These are phyloP conservation scores for Cercospora zeina DNA, from an alignment of 2,329 filamentous ascomycete genomes.

Conservation along the genomic window DNA sequence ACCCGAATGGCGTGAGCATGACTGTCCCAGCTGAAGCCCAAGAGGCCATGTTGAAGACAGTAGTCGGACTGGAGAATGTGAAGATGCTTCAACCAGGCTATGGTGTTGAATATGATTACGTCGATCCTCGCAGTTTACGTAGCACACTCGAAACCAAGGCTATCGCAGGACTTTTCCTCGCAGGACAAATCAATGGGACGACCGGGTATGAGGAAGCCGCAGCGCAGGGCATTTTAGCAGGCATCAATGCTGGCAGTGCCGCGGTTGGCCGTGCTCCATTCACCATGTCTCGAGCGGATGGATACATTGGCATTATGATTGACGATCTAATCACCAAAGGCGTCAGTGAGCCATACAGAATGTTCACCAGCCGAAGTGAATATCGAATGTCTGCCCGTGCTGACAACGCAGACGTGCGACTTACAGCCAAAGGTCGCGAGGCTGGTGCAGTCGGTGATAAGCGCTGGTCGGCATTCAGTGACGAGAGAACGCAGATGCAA, in stretches of 20 bases:
- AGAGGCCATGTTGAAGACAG: slow-evolving; percentile 77
- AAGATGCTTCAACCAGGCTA: slow-evolving; percentile 94
- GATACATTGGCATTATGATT: slow-evolving; percentile 98
- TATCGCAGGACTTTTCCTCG: slow-evolving; percentile 84
- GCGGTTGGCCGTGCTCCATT: slow-evolving; percentile 66
- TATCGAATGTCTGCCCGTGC: slow-evolving; percentile 89
- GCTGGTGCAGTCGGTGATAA: slow-evolving; percentile 76
- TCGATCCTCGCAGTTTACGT: slow-evolving; percentile 84
- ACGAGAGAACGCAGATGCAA: slow-evolving; percentile 66
- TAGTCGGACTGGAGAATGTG: slow-evolving; percentile 83
- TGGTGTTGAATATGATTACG: slow-evolving; percentile 97
- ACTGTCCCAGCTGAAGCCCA: slow-evolving; percentile 89
- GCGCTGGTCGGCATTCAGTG: slow-evolving; percentile 71
- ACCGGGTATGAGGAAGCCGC: slow-evolving; percentile 98
- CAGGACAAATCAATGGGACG: slow-evolving; percentile 96
- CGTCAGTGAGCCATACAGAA: slow-evolving; percentile 93
- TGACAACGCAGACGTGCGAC: slow-evolving; percentile 87
- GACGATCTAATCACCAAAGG: slow-evolving; percentile 97
- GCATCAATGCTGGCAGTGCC: slow-evolving; percentile 87
- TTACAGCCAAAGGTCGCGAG: slow-evolving; percentile 74
- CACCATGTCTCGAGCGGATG: slow-evolving; percentile 75
- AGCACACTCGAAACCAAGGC: slow-evolving; percentile 93
- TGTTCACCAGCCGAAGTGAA: slow-evolving; percentile 96
- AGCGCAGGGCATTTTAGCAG: slow-evolving; percentile 86
- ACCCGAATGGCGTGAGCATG: slow-evolving; percentile 97